phyloP scores from a whole-genome alignment of 495 filamentous ascomycete genomes.

The Apiosordaria backusii region DNA sequence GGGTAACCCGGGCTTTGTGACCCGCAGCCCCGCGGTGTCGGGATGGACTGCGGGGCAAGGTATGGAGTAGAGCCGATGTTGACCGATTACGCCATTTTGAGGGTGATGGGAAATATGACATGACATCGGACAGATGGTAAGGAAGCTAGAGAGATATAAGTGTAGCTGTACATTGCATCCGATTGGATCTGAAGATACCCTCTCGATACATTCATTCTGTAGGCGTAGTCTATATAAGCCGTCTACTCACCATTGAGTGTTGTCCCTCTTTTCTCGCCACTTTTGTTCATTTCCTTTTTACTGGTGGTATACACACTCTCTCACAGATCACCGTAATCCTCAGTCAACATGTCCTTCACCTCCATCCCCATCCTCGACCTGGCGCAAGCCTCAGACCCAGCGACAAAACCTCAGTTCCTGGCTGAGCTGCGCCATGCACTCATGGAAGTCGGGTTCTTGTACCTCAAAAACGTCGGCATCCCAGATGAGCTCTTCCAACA shows the following conservation, averaged over 20 bases:
- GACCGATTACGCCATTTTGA: conserved; percentile 33
- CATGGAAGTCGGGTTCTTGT: conserved; percentile 90
- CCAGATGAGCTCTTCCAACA: conserved; percentile 58
- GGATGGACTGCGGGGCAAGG: conserved; percentile 7
- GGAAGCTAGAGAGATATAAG: not conserved
- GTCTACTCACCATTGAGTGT: not conserved
- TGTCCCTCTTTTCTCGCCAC: not conserved
- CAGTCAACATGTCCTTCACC: conserved; percentile 58
- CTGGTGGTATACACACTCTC: not conserved
- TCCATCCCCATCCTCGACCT: conserved; percentile 80
- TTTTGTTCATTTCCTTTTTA: not conserved
- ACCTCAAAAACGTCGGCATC: conserved; percentile 81
- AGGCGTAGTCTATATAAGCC: not conserved
- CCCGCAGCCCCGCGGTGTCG: conserved; percentile 21
- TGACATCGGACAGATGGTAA: conserved; percentile 9
- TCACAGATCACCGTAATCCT: not conserved
- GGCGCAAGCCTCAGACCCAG: conserved; percentile 56
- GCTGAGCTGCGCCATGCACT: conserved; percentile 70
- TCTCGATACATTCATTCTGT: conserved; percentile 4
- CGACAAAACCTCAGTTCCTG: conserved; percentile 73
- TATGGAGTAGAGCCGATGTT: conserved; percentile 27
- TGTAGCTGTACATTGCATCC: not conserved
- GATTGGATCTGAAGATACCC: conserved; percentile 7
- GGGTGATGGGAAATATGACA: conserved; percentile 9
- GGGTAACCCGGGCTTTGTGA: conserved; percentile 4